Percentiles rank a stretch among this genome's conserved stretches.
phyloP scores from a whole-genome alignment of 495 filamentous ascomycete species.

The Aspergillus homomorphus region DNA sequence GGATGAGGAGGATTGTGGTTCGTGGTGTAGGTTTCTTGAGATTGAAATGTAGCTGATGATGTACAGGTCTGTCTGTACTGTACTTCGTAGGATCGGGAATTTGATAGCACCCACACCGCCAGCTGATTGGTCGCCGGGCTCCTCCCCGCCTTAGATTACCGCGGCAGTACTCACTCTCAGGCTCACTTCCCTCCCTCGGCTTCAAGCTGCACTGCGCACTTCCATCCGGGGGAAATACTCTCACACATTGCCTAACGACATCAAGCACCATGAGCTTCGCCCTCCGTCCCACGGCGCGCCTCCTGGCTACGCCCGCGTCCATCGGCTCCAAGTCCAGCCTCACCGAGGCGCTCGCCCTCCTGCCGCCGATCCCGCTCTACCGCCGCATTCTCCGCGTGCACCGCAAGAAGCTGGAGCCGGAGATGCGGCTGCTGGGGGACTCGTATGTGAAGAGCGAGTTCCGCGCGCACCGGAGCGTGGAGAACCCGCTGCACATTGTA shows the following conservation, averaged over 20 bases:
- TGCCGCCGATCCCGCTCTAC: conserved; percentile 90
- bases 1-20: not conserved
- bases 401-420: conserved; percentile 65
- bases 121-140: not conserved
- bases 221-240: too few species aligned
- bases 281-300: conserved; percentile 23
- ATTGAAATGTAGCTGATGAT: too few species aligned
- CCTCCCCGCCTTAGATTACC: not conserved
- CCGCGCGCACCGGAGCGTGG: conserved; percentile 70
- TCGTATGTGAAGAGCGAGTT: conserved; percentile 91
- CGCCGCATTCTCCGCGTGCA: conserved; percentile 83
- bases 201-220: not conserved
- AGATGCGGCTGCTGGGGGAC: conserved; percentile 83
- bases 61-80: too few species aligned
- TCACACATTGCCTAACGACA: too few species aligned
- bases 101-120: too few species aligned
- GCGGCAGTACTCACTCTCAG: not conserved
- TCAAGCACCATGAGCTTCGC: not conserved
- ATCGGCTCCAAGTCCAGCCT: conserved; percentile 50
- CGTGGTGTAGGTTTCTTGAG: too few species aligned
- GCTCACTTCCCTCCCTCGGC: not conserved
- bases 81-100: too few species aligned
- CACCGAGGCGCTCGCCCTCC: conserved; percentile 65
- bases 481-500: conserved; percentile 92
- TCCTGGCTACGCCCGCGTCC: conserved; percentile 45